Percentiles rank a stretch among this genome's conserved stretches.
Conservation (phyloP, 768 basidiomycete genomes). For the Serendipita sp. region DNA sequence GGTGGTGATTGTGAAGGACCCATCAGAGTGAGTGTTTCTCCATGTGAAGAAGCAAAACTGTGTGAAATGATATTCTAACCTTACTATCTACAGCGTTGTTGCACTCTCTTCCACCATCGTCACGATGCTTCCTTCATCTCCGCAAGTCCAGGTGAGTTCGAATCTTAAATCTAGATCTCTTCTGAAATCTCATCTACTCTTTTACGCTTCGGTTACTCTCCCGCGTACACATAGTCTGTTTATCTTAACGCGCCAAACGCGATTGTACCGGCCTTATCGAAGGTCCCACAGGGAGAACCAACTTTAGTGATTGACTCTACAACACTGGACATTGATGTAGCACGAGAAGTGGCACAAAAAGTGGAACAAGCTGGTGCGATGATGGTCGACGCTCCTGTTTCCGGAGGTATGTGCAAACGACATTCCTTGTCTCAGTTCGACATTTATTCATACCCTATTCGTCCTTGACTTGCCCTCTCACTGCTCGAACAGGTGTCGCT, state of each 20-base stretch:
- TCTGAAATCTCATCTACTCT: constrained; percentile 33
- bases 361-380: constrained; percentile 41
- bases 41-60: constrained; percentile 3
- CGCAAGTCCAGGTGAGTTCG: constrained; percentile 54
- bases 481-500: background rate
- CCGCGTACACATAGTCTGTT: constrained; percentile 5
- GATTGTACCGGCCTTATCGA: constrained; percentile 46
- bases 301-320: constrained; percentile 82
- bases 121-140: constrained; percentile 87
- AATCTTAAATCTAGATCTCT: too few relatives aligned
- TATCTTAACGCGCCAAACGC: constrained; percentile 24
- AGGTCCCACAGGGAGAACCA: constrained; percentile 26
- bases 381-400: constrained; percentile 91
- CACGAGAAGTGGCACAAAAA: constrained; percentile 44
- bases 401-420: constrained; percentile 47
- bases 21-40: constrained; percentile 47
- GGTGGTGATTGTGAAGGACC: constrained; percentile 43
- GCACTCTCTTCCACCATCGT: constrained; percentile 48
- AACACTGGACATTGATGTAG: constrained; percentile 67
- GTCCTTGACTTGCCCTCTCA: background rate
- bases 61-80: background rate
- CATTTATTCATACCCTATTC: background rate
- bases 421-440: background rate
- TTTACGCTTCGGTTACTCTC: background rate
- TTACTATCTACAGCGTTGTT: constrained; percentile 36